These are phyloP conservation scores for Chionographis japonica DNA, from an alignment of 106 monocot genomes.

Conservation along the genomic window DNA sequence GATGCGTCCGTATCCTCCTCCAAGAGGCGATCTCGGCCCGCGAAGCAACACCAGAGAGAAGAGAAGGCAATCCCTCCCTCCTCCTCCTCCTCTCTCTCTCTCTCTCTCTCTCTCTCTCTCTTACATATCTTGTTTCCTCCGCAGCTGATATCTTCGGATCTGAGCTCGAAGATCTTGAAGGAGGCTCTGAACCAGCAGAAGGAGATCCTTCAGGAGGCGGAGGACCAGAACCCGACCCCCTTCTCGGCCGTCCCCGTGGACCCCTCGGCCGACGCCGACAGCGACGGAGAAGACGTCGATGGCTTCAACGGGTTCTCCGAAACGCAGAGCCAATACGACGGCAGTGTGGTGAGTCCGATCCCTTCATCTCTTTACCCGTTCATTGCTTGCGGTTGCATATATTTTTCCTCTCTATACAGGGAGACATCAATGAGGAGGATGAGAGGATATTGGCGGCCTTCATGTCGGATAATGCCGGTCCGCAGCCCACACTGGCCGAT, in stretches of 20 bases:
- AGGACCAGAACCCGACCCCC: slow-evolving; percentile 6
- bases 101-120: background rate
- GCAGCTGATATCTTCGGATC: slow-evolving; percentile 55
- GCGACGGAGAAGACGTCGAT: slow-evolving; percentile 42
- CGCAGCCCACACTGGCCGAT: slow-evolving; percentile 69
- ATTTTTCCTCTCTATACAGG: slow-evolving; percentile 21
- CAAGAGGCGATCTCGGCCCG: slow-evolving; percentile 33
- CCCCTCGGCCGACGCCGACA: slow-evolving; percentile 3
- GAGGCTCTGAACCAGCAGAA: slow-evolving; percentile 72
- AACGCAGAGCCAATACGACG: slow-evolving; percentile 46
- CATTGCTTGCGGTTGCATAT: background rate
- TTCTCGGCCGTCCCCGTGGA: slow-evolving; percentile 19
- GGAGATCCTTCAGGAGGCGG: slow-evolving; percentile 55
- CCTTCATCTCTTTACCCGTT: too few relatives aligned
- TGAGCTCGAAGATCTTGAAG: slow-evolving; percentile 75
- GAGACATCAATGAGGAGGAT: slow-evolving; percentile 84
- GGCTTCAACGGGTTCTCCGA: slow-evolving; percentile 70
- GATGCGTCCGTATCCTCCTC: slow-evolving; percentile 37
- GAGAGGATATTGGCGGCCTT: slow-evolving; percentile 75
- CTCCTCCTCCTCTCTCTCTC: background rate
- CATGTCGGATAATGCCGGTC: slow-evolving; percentile 49
- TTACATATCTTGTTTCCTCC: background rate
- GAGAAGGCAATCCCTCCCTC: slow-evolving; percentile 27
- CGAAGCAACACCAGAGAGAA: slow-evolving; percentile 63
- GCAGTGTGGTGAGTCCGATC: slow-evolving; percentile 27